Base-by-base conservation (phyloP, 495 filamentous ascomycete genomes). In the Penicillium mononematosum region DNA sequence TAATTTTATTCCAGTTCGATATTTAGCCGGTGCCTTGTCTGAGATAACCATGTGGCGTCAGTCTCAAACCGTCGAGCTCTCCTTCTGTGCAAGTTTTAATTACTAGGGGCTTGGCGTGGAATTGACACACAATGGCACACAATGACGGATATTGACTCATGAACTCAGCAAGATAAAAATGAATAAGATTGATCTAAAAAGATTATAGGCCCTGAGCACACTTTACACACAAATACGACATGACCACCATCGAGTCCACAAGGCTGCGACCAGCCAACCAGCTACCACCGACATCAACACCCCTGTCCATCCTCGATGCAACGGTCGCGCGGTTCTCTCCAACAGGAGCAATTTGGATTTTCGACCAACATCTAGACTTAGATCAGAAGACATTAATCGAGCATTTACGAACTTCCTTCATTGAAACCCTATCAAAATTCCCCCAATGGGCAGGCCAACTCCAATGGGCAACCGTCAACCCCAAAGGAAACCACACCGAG, bases 291-390 rank as follows among this genome's bases (percentile, higher is more conserved):
- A 39, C 53, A 25, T 27, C 53, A 20, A 41, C 44, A 20, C 50
- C 63, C 10, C 63, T 74, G 7, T 74, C 70, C 5, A 56, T 74
- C 1, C 54, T 73, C 0, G 70, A 74, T 59, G 70, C 68, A 5
- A 71, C 61, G 9, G 63, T 66, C 7, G 62, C 61, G 2, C 46
- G 67, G 20, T 71, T 67, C 44, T 39, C 57, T 2, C 34, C 63
- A 3, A 58, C 59, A 2, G 63, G 49, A 24, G 66, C 62, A 4
- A 58, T 68, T 19, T 74, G 71, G 71, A 34, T 73, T 6, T 63
- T 65, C 2, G 39, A 63, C 10, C 4, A 27, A 11, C 22, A 8
- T 34, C 19, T 11, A 22, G 20, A 39, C 11, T 4, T 22, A 2
- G 27, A 56, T 17, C 31, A n/a, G 1, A 58, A 58, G 19, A 42